phyloP scores from a whole-genome alignment of 108 stramenopile species.

The Poteriospumella lacustris region DNA sequence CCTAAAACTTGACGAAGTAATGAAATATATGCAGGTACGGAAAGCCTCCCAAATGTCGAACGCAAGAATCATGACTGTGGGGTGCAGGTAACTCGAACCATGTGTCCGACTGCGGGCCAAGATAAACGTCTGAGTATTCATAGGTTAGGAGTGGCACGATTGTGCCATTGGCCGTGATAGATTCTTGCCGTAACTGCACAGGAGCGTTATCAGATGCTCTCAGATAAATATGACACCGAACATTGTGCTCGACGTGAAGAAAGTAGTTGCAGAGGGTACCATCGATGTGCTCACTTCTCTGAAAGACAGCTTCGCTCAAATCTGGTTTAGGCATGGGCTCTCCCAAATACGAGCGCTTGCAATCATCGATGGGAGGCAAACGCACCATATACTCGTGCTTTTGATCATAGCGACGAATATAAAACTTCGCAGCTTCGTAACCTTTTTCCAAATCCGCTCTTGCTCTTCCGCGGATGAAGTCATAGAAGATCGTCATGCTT shows the following conservation, averaged over 20 bases:
- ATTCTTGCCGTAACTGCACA: not conserved
- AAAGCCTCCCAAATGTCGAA: constrained; percentile 17
- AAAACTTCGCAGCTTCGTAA: constrained; percentile 25
- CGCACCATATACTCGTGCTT: constrained; percentile 30
- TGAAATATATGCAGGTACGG: constrained; percentile 29
- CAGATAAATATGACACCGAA: not conserved
- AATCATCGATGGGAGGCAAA: constrained; percentile 15
- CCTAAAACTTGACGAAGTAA: constrained; percentile 14
- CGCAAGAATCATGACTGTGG: not conserved
- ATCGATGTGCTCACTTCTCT: not conserved
- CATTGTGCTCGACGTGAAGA: not conserved
- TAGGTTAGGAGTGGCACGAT: constrained; percentile 10
- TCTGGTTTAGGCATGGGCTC: constrained; percentile 20
- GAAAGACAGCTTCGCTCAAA: not conserved
- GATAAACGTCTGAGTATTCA: constrained; percentile 14
- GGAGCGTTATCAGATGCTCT: not conserved
- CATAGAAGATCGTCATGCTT: constrained; percentile 24
- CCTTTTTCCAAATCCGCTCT: constrained; percentile 12
- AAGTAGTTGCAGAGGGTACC: constrained; percentile 19
- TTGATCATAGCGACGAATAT: constrained; percentile 25
- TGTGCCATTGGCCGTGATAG: not conserved
- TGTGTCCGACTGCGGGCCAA: not conserved
- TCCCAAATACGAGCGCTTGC: constrained; percentile 20
- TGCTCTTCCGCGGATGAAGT: not conserved
- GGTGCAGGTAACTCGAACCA: constrained; percentile 11